These are phyloP conservation scores for Colletotrichum viniferum DNA, from an alignment of 2,329 filamentous ascomycete species.

Conservation along the genomic window DNA sequence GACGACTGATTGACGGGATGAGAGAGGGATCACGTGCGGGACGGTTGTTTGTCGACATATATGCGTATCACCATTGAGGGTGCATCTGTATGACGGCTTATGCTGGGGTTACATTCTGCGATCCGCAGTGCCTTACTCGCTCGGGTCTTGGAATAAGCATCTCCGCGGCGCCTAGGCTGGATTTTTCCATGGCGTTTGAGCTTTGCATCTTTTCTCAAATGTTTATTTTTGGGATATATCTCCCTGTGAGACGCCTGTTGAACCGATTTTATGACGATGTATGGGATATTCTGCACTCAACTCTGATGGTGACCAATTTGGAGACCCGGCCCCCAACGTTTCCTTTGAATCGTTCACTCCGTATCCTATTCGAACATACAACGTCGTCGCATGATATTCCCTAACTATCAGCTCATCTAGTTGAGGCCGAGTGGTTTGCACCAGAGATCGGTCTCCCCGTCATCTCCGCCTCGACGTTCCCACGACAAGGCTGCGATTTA, in stretches of 20 bases:
- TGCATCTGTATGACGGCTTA: background rate
- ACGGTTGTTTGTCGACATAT: background rate
- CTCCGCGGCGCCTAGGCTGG: background rate
- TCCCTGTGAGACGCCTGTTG: accelerated
- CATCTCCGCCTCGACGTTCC: accelerated
- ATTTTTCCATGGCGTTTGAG: background rate
- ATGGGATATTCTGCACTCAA: too few species aligned
- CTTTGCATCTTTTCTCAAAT: background rate
- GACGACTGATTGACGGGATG: background rate
- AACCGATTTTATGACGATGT: accelerated
- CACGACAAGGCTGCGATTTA: background rate
- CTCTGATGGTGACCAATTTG: too few species aligned
- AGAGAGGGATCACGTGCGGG: accelerated
- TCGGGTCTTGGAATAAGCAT: background rate
- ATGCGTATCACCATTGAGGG: accelerated
- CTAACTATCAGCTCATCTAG: background rate
- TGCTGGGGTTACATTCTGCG: background rate
- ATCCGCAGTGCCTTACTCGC: background rate
- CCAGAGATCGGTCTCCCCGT: accelerated
- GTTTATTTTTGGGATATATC: background rate
- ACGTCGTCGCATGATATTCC: accelerated
- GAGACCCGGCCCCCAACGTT: too few species aligned
- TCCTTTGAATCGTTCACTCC: too few species aligned
- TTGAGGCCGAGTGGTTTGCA: accelerated
- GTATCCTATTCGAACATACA: accelerated